These are phyloP conservation scores for Bruguiera hainesii DNA, from an alignment of 441 rosid genomes.

Conservation along the genomic window DNA sequence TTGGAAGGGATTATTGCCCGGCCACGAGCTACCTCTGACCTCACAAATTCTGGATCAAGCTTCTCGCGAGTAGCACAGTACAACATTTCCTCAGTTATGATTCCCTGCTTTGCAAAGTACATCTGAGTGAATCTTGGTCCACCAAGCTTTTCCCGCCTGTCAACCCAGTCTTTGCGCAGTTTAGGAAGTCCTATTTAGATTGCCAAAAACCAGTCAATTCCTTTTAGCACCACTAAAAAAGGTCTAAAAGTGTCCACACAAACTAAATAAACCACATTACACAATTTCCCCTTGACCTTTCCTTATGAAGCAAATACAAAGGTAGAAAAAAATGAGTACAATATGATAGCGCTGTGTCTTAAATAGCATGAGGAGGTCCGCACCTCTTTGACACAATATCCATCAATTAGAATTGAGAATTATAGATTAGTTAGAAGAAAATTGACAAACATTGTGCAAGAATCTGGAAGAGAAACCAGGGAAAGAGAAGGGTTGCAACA, in stretches of 20 bases:
- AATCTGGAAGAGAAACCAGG: too few species aligned
- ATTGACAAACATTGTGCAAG: too few species aligned
- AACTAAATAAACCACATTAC: background rate
- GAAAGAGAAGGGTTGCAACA: too few species aligned
- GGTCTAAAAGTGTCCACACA: background rate
- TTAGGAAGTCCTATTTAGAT: conserved; percentile 72
- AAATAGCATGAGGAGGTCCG: too few species aligned
- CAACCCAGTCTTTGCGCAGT: conserved; percentile 86
- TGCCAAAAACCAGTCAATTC: background rate
- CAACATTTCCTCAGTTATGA: conserved; percentile 91
- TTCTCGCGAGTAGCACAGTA: conserved; percentile 90
- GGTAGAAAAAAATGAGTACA: background rate
- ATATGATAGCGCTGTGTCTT: too few species aligned
- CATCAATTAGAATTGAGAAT: too few species aligned
- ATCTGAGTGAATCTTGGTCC: conserved; percentile 90
- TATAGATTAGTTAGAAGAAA: too few species aligned
- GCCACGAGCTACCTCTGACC: conserved; percentile 96
- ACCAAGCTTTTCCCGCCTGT: conserved; percentile 68
- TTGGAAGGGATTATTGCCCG: conserved; percentile 98
- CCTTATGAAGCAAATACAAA: conserved; percentile 2
- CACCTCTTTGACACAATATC: too few species aligned
- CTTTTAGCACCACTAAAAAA: background rate
- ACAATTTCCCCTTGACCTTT: background rate
- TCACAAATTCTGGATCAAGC: conserved; percentile 92
- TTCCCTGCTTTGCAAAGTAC: conserved; percentile 96